phyloP scores from a whole-genome alignment of 192 early-diverging fungal species.

The Rhizophagus prolifer region DNA sequence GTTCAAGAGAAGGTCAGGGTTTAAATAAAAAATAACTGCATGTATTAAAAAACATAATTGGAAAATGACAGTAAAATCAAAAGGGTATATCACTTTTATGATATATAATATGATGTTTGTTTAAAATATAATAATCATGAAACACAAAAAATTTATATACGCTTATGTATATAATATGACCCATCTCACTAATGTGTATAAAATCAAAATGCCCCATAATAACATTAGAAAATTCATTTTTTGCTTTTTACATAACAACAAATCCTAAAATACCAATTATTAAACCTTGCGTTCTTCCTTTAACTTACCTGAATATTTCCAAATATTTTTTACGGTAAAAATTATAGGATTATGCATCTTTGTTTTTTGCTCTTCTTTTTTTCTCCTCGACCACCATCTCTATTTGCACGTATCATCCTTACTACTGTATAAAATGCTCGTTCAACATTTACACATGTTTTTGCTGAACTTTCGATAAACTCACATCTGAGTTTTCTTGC shows the following conservation, averaged over 20 bases:
- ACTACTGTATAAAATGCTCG: conserved; percentile 82
- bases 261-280: too few species aligned
- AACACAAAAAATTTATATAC: not conserved
- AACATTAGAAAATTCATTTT: too few species aligned
- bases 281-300: too few species aligned
- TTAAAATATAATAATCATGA: not conserved
- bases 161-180: too few species aligned
- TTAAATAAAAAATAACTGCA: not conserved
- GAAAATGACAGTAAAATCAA: not conserved
- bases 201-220: too few species aligned
- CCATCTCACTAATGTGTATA: too few species aligned
- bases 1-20: not conserved
- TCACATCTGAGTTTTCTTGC: conserved; percentile 73
- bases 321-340: not conserved
- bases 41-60: not conserved
- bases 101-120: too few species aligned
- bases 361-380: not conserved
- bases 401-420: conserved; percentile 71
- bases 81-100: not conserved
- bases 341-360: conserved; percentile 10
- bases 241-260: too few species aligned
- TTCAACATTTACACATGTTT: conserved; percentile 91
- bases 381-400: conserved; percentile 38
- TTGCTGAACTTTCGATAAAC: conserved; percentile 89
- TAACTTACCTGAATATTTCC: too few species aligned